These are phyloP conservation scores for Saccharomycopsis sp. DNA, from an alignment of 805 yeast genomes.

Conservation along the genomic window DNA sequence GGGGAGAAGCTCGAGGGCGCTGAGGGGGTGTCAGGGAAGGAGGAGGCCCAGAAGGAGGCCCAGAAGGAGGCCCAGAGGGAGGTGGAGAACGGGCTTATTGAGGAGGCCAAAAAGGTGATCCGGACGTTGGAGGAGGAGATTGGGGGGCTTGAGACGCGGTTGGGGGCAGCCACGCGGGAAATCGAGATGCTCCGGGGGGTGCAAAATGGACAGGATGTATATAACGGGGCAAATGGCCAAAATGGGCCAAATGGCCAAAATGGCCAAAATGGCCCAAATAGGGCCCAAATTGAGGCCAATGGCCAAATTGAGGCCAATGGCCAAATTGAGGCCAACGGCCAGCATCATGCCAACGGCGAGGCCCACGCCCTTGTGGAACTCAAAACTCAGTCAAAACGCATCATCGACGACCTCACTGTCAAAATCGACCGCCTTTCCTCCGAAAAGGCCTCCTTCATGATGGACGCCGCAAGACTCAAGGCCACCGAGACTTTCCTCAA, in stretches of 20 bases:
- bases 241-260: too few relatives aligned
- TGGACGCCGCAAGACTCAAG: constrained; percentile 46
- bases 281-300: too few relatives aligned
- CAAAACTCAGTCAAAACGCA: constrained; percentile 34
- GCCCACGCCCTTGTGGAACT: constrained; percentile 25
- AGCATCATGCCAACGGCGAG: constrained; percentile 23
- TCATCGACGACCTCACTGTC: constrained; percentile 42
- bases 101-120: constrained; percentile 66
- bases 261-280: too few relatives aligned
- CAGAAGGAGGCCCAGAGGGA: constrained; percentile 31
- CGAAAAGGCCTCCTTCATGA: constrained; percentile 40
- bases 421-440: constrained; percentile 35
- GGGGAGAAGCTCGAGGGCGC: constrained; percentile 73
- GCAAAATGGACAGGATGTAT: too few relatives aligned
- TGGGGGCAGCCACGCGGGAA: constrained; percentile 53
- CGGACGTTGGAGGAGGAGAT: constrained; percentile 54
- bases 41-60: constrained; percentile 52
- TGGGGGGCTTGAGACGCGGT: constrained; percentile 41
- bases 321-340: constrained; percentile 16
- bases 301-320: too few relatives aligned
- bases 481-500: constrained; percentile 48
- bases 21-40: constrained; percentile 63
- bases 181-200: constrained; percentile 69
- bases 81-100: constrained; percentile 42
- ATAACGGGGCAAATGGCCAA: too few relatives aligned